Evolutionary conservation across 1,139 yeast species (phyloP), one percentile per base, ranked within the genome.

Genomic region (Yamadazyma atlantica): DNA sequence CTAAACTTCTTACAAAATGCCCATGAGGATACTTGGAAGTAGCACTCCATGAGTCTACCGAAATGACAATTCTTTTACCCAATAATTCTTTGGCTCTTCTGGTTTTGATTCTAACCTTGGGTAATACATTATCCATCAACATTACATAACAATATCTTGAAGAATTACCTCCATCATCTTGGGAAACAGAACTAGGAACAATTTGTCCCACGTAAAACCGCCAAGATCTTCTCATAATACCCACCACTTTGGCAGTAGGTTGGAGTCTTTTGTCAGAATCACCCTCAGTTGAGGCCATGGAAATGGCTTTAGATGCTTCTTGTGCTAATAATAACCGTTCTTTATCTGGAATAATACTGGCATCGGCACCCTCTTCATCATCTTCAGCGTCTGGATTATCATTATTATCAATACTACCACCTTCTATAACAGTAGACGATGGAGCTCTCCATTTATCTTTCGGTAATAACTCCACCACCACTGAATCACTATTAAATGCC

Each of bases 131-230:
- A 60, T 94, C 97, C 92, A 92, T 83, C 43, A 95, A 75, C 37
- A 85, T 73, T 7, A 92, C 95, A 57, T 92, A 84, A 41, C 95
- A 92, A 33, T 80, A 79, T 54, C 83, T 83, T 14, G 87, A 77
- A 4, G 95, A 76, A 46, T 74, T 72, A 12, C 80, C 78, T 11
- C 65, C 60, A 39, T 69, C 75, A 33, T 75, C 75, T 15, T 67
- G 66, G 28, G 82, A 74, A 1, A 85, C 84, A 3, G 95, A 83
- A 25, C 83, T 76, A 32, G 94, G 85, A 4, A 94, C 85, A 45
- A 94, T 76, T 59, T 90, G 97, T 13, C 98, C 98, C 35, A 92
- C 98, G 54, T 90, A 94, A 50, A 84, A 82, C 60, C 98, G 78
- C 98, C 98, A 94, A 42, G 94, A 87, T 60, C 99, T 79, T 63